Conservation (phyloP, 1,139 yeast species). For the Kluyveromyces sp. region DNA sequence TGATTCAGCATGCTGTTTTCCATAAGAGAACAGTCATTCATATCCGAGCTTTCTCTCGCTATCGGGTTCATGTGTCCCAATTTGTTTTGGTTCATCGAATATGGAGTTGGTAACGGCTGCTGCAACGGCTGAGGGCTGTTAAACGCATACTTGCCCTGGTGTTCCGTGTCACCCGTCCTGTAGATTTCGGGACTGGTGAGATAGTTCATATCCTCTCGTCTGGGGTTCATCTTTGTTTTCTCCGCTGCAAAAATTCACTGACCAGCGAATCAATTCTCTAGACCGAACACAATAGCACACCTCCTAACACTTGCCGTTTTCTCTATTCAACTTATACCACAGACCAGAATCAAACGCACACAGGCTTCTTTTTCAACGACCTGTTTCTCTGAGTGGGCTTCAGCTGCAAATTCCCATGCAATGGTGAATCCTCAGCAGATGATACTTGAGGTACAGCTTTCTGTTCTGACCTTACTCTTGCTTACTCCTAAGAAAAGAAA, state of each 20-base stretch:
- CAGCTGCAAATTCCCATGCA: too few species aligned
- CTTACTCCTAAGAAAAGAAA: neutral
- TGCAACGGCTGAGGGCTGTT: slow-evolving; percentile 28
- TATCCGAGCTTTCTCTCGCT: slow-evolving; percentile 4
- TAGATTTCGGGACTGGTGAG: slow-evolving; percentile 4
- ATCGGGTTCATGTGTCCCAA: slow-evolving; percentile 1
- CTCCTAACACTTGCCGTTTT: too few species aligned
- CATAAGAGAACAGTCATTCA: slow-evolving; percentile 21
- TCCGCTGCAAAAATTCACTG: neutral
- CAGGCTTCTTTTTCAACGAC: neutral
- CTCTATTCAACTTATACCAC: too few species aligned
- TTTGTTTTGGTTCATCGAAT: slow-evolving; percentile 21
- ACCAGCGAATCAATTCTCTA: too few species aligned
- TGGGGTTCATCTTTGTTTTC: neutral
- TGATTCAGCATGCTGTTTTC: slow-evolving; percentile 24
- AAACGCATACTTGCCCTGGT: slow-evolving; percentile 25
- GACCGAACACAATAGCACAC: too few species aligned
- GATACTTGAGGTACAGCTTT: too few species aligned
- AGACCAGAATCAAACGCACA: too few species aligned
- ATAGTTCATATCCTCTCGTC: slow-evolving; percentile 1
- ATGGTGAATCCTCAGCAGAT: too few species aligned
- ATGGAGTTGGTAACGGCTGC: slow-evolving; percentile 31
- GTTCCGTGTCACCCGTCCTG: slow-evolving; percentile 7
- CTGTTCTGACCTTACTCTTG: neutral
- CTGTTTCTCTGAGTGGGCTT: too few species aligned